Evolutionary conservation across 805 yeast genomes (phyloP).

Genomic region (Candida golubevii): DNA sequence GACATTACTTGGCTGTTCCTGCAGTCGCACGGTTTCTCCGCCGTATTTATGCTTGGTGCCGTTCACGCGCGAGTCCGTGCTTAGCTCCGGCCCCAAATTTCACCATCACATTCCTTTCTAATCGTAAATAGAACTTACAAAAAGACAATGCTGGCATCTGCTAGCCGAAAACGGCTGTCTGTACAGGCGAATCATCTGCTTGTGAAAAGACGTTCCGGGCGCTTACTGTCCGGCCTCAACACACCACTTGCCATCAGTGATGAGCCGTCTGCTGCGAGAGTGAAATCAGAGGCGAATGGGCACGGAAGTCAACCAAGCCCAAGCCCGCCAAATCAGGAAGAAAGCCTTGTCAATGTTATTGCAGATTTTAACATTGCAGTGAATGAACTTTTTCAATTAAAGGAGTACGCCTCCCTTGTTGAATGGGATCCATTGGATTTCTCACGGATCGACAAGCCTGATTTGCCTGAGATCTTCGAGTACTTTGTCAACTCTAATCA

Average conservation of each 20-base stretch:
- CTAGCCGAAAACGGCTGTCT: conserved; percentile 1
- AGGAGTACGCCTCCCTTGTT: conserved; percentile 55
- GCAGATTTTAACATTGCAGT: conserved; percentile 45
- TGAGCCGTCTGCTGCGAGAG: conserved; percentile 5
- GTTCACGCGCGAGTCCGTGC: too few relatives aligned
- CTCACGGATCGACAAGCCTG: conserved; percentile 20
- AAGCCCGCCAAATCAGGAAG: not conserved
- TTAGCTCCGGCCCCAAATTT: too few relatives aligned
- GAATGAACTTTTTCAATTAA: conserved; percentile 61
- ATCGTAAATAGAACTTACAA: not conserved
- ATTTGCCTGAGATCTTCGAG: conserved; percentile 31
- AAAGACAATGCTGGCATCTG: conserved; percentile 7
- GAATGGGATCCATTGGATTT: conserved; percentile 56
- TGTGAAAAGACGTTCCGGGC: conserved; percentile 5
- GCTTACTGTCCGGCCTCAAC: not conserved
- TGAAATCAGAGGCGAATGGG: conserved; percentile 5
- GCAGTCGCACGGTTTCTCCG: too few relatives aligned
- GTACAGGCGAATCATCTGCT: not conserved
- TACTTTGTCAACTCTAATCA: conserved; percentile 25
- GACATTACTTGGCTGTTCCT: too few relatives aligned
- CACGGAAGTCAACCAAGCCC: not conserved
- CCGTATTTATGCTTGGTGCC: too few relatives aligned
- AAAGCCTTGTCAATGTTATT: conserved; percentile 34
- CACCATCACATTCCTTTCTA: not conserved
- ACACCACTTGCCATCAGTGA: not conserved